Conservation (phyloP, 2,329 filamentous ascomycete species). For the Orbilia brochopaga region DNA sequence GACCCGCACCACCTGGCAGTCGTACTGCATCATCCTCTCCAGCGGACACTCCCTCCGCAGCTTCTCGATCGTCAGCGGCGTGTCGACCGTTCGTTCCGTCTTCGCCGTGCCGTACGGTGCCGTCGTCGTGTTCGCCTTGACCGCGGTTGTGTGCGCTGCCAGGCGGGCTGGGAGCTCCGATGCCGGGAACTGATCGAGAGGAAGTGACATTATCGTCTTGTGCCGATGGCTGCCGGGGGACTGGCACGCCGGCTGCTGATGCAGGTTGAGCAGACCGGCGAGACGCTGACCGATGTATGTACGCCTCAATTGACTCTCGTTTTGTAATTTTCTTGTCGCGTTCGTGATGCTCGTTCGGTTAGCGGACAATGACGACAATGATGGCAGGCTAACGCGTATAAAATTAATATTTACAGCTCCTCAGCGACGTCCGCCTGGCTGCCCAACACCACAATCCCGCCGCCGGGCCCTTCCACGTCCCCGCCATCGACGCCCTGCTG, state of each 20-base stretch:
- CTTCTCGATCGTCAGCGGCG: conserved; percentile 36
- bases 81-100: conserved; percentile 23
- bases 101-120: conserved; percentile 24
- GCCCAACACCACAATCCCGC: conserved; percentile 42
- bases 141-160: conserved; percentile 27
- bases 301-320: too few species aligned
- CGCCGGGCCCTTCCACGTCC: conserved; percentile 26
- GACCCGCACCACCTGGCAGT: conserved; percentile 44
- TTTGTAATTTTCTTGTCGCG: neutral
- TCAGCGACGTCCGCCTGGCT: conserved; percentile 31
- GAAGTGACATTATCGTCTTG: conserved; percentile 42
- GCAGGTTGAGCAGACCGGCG: conserved; percentile 27
- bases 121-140: neutral
- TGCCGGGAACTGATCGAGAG: conserved; percentile 48
- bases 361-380: too few species aligned
- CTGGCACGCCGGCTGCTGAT: conserved; percentile 29
- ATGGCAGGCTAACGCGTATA: neutral
- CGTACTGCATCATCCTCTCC: conserved; percentile 47
- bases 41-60: conserved; percentile 42
- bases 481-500: conserved; percentile 35
- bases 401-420: conserved; percentile 7
- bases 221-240: conserved; percentile 15
- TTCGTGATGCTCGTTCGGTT: neutral
- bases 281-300: conserved; percentile 37
- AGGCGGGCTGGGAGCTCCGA: conserved; percentile 49